Evolutionary conservation across 768 basidiomycete species (phyloP).

Genomic region (Phylloporus sp.): DNA sequence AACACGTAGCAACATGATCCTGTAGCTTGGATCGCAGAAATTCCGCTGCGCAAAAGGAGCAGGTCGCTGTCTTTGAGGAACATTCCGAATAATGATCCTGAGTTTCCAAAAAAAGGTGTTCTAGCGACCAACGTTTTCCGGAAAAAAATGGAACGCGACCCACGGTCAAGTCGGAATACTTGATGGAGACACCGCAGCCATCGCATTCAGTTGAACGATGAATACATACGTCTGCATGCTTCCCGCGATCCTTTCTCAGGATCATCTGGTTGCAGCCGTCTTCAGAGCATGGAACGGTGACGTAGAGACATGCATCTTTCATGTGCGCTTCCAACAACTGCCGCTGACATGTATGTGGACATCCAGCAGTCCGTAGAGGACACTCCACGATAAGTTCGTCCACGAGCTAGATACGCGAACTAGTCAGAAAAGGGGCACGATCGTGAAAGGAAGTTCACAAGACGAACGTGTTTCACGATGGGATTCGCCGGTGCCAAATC

Average conservation of each 20-base stretch:
- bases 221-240: conserved; percentile 36
- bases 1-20: conserved; percentile 37
- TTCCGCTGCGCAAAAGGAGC: conserved; percentile 38
- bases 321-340: conserved; percentile 62
- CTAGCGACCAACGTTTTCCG: conserved; percentile 1
- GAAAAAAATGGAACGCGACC: conserved; percentile 11
- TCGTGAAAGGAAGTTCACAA: conserved; percentile 1
- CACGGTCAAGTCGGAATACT: conserved; percentile 36
- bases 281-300: conserved; percentile 47
- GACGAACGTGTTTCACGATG: conserved; percentile 56
- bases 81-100: conserved; percentile 40
- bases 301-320: conserved; percentile 54
- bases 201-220: conserved; percentile 37
- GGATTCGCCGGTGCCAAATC: conserved; percentile 66
- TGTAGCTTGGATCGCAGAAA: conserved; percentile 32
- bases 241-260: conserved; percentile 43
- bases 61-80: conserved; percentile 32
- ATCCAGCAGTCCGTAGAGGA: conserved; percentile 54
- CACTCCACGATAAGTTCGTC: conserved; percentile 79
- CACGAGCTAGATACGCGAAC: conserved; percentile 51
- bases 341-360: conserved; percentile 58
- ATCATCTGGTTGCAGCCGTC: conserved; percentile 41
- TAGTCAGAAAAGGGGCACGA: conserved; percentile 5
- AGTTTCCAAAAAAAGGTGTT: conserved; percentile 1
- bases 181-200: conserved; percentile 33